Conservation (phyloP, 345 rosid species). For the Jatropha curcas region DNA sequence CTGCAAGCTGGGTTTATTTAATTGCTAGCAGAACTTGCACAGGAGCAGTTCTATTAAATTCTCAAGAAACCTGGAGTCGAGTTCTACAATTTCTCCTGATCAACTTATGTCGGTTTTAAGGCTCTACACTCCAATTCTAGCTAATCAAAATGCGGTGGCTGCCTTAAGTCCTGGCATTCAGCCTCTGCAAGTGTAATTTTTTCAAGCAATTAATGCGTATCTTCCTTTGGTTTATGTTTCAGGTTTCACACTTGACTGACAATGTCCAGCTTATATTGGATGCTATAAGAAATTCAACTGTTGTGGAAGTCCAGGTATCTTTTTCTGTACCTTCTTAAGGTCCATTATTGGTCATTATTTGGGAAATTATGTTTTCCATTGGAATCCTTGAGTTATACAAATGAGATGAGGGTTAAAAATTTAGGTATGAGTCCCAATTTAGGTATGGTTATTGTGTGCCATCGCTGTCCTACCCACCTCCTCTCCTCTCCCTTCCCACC, state of each 20-base stretch:
- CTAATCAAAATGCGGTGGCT: neutral
- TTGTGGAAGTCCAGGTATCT: conserved; percentile 80
- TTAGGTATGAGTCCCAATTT: neutral
- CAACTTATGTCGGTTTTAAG: neutral
- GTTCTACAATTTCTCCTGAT: neutral
- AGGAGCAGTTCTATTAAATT: too few species aligned
- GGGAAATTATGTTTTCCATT: neutral
- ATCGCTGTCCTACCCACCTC: too few species aligned
- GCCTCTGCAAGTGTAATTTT: neutral
- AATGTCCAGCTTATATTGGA: conserved; percentile 65
- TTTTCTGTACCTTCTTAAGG: neutral
- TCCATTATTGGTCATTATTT: neutral
- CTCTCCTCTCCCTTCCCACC: too few species aligned
- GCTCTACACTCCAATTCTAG: neutral
- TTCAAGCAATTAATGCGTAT: neutral
- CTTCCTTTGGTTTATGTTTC: conserved; percentile 19
- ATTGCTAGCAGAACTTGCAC: neutral
- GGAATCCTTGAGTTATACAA: neutral
- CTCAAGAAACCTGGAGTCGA: neutral
- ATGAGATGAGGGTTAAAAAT: neutral
- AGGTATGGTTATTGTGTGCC: too few species aligned
- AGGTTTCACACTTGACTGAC: conserved; percentile 69
- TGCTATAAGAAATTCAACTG: conserved; percentile 56
- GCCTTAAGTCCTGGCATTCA: neutral
- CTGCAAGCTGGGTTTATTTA: neutral